A percentile compares a stretch with the other conserved stretches of the same genome.
phyloP scores from a whole-genome alignment of 805 yeast genomes.

The Hagleromyces aurorensis region DNA sequence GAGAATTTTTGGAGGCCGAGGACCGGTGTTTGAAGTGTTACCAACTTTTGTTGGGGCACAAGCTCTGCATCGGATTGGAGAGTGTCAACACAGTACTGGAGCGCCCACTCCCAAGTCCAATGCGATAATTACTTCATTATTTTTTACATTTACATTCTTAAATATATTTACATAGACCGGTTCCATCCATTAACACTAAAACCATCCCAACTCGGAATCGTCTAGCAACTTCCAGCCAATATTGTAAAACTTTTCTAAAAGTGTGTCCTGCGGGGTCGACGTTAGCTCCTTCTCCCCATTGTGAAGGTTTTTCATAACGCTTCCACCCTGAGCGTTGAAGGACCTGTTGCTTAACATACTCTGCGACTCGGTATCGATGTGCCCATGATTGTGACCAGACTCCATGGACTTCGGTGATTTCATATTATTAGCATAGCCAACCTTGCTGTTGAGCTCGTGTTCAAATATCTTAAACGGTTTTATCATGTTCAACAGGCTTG shows the following conservation, averaged over 20 bases:
- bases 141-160: background rate
- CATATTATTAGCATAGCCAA: no score
- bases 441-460: slow-evolving; percentile 8
- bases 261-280: background rate
- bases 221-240: slow-evolving; percentile 28
- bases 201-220: slow-evolving; percentile 30
- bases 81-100: background rate
- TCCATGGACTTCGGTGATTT: no score
- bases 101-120: no score
- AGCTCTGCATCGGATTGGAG: slow-evolving; percentile 1
- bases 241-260: slow-evolving; percentile 12
- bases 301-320: no score
- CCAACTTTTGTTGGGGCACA: no score
- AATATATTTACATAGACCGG: background rate
- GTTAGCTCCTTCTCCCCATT: no score
- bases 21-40: no score
- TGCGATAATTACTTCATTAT: no score
- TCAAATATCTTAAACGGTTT: slow-evolving; percentile 27
- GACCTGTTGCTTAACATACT: background rate
- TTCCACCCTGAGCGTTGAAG: slow-evolving; percentile 1
- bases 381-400: background rate
- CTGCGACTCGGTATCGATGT: background rate
- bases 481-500: slow-evolving; percentile 24
- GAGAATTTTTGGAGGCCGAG: no score
- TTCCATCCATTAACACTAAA: no score